Conservation (phyloP, 208 protist species). For the Leishmania tarentolae region DNA sequence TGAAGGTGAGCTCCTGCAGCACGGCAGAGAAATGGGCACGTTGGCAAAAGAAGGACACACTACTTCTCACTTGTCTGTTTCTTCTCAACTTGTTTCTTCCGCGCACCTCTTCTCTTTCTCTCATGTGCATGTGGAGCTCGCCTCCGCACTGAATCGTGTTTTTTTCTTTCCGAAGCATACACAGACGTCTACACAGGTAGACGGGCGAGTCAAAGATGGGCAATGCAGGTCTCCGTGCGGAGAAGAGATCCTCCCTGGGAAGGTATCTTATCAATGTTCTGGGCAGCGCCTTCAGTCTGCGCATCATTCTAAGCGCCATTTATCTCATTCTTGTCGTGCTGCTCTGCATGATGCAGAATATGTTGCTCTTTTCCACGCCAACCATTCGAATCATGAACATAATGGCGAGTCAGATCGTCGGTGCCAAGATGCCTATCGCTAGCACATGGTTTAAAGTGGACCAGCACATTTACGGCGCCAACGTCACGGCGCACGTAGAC, state of each 20-base stretch:
- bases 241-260: background rate
- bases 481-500: constrained; percentile 24
- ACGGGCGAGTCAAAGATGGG: background rate
- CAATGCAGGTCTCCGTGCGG: background rate
- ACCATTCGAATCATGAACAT: constrained; percentile 33
- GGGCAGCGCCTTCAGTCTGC: constrained; percentile 23
- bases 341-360: constrained; percentile 30
- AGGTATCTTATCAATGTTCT: background rate
- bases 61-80: background rate
- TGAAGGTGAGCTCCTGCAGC: background rate
- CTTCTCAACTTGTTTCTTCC: background rate
- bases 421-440: background rate
- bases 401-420: constrained; percentile 30
- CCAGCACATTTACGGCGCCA: constrained; percentile 38
- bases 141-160: background rate
- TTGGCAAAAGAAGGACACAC: background rate
- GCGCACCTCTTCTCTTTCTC: background rate
- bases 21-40: background rate
- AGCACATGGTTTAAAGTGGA: constrained; percentile 24
- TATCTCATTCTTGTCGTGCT: constrained; percentile 36
- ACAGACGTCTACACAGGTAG: background rate
- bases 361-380: constrained; percentile 38
- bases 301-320: constrained; percentile 32
- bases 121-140: background rate
- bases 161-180: background rate